These are phyloP conservation scores for Capsicum baccatum DNA, from an alignment of 257 asterid genomes.

Conservation along the genomic window DNA sequence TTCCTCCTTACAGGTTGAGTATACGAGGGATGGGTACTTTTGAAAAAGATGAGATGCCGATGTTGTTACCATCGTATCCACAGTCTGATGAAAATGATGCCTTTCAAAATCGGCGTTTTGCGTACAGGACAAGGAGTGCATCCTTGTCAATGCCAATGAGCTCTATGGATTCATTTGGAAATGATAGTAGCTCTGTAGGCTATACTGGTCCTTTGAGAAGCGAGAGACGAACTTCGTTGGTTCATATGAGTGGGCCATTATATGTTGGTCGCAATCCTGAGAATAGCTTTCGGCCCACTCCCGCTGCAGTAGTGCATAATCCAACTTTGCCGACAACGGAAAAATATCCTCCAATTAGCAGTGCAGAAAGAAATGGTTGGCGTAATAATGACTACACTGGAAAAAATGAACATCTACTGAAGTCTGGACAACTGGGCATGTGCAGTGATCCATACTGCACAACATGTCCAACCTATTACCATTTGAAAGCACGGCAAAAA, in stretches of 20 bases:
- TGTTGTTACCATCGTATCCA: slow-evolving; percentile 57
- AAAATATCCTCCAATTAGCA: slow-evolving; percentile 57
- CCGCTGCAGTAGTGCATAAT: slow-evolving; percentile 43
- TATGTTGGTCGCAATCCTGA: slow-evolving; percentile 46
- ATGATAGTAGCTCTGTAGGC: slow-evolving; percentile 49
- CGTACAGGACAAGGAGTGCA: slow-evolving; percentile 70
- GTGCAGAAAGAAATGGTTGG: slow-evolving; percentile 48
- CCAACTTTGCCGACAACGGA: slow-evolving; percentile 45
- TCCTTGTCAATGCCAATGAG: slow-evolving; percentile 65
- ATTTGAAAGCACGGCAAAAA: slow-evolving; percentile 51
- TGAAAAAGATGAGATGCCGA: slow-evolving; percentile 74
- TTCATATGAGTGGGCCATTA: slow-evolving; percentile 74
- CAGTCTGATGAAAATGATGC: slow-evolving; percentile 48
- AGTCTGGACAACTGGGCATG: slow-evolving; percentile 91
- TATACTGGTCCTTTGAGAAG: slow-evolving; percentile 79
- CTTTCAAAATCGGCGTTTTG: slow-evolving; percentile 42
- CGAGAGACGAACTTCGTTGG: slow-evolving; percentile 46
- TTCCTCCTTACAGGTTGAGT: slow-evolving; percentile 34
- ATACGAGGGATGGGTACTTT: slow-evolving; percentile 57
- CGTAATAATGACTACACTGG: slow-evolving; percentile 46
- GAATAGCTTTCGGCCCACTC: slow-evolving; percentile 52
- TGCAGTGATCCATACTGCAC: slow-evolving; percentile 96
- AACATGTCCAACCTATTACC: slow-evolving; percentile 76
- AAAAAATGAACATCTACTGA: slow-evolving; percentile 76
- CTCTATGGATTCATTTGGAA: slow-evolving; percentile 51